Percentiles rank a stretch among this genome's conserved stretches.
These are phyloP conservation scores for Melaleuca alternifolia DNA, from an alignment of 345 rosid genomes.

Conservation along the genomic window DNA sequence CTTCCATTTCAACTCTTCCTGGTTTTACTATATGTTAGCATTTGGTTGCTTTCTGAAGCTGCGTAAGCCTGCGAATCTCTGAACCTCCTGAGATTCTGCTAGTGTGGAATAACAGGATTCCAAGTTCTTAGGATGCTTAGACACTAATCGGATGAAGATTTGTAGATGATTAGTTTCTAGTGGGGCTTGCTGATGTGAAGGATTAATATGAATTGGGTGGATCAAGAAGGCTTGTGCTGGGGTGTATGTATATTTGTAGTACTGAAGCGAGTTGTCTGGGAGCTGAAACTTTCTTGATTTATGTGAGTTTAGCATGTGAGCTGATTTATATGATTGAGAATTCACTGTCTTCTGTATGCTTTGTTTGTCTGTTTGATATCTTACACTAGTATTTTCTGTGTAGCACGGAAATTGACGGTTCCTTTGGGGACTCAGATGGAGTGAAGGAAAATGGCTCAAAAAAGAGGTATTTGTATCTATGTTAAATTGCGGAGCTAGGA, in stretches of 20 bases:
- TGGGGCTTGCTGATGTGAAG: background rate
- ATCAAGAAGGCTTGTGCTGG: background rate
- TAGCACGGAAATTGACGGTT: constrained; percentile 58
- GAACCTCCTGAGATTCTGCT: background rate
- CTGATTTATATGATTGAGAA: background rate
- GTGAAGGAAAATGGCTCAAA: constrained; percentile 64
- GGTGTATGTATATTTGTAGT: background rate
- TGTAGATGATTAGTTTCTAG: background rate
- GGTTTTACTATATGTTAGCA: background rate
- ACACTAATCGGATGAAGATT: background rate
- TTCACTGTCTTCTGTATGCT: background rate
- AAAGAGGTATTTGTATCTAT: constrained; percentile 49
- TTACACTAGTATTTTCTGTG: background rate
- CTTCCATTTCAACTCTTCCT: background rate
- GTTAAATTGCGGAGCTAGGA: background rate
- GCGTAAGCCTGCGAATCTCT: background rate
- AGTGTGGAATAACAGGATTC: background rate
- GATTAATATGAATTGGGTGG: background rate
- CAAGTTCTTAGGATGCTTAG: background rate
- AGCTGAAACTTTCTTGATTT: background rate
- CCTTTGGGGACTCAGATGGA: constrained; percentile 58
- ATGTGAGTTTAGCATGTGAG: background rate
- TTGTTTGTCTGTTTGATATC: background rate
- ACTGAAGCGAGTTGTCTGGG: background rate
- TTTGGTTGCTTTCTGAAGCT: background rate